Conservation (phyloP, 495 filamentous ascomycete species). For the Tuber indicum region DNA sequence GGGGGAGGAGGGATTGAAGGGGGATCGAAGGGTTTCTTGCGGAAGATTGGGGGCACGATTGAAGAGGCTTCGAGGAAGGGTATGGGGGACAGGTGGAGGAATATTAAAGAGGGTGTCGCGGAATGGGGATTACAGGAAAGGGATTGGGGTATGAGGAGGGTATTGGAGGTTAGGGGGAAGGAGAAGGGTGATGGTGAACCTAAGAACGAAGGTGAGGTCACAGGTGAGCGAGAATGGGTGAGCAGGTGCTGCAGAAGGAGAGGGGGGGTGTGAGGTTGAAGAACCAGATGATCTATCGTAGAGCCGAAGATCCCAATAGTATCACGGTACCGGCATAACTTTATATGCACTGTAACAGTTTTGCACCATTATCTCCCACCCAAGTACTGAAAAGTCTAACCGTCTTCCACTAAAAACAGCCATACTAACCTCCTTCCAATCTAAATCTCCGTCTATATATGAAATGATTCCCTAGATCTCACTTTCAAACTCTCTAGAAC, state of each 20-base stretch:
- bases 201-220: not conserved
- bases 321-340: too few relatives aligned
- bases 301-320: not conserved
- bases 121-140: conserved; percentile 14
- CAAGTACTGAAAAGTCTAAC: too few relatives aligned
- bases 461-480: too few relatives aligned
- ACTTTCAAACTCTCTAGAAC: too few relatives aligned
- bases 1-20: conserved; percentile 40
- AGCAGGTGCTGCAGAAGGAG: not conserved
- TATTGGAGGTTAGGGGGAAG: conserved; percentile 19
- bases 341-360: too few relatives aligned
- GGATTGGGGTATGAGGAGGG: conserved; percentile 26
- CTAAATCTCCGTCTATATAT: too few relatives aligned
- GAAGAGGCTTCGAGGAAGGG: conserved; percentile 49
- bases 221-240: not conserved
- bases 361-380: too few relatives aligned
- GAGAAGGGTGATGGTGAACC: not conserved
- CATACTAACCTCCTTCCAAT: too few relatives aligned
- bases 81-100: too few relatives aligned
- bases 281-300: not conserved
- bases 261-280: not conserved
- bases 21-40: conserved; percentile 47
- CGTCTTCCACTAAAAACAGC: too few relatives aligned
- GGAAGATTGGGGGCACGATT: conserved; percentile 54
- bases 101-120: not conserved